These are phyloP conservation scores for Helotiales sp. DNA, from an alignment of 2,329 filamentous ascomycete genomes.

Conservation along the genomic window DNA sequence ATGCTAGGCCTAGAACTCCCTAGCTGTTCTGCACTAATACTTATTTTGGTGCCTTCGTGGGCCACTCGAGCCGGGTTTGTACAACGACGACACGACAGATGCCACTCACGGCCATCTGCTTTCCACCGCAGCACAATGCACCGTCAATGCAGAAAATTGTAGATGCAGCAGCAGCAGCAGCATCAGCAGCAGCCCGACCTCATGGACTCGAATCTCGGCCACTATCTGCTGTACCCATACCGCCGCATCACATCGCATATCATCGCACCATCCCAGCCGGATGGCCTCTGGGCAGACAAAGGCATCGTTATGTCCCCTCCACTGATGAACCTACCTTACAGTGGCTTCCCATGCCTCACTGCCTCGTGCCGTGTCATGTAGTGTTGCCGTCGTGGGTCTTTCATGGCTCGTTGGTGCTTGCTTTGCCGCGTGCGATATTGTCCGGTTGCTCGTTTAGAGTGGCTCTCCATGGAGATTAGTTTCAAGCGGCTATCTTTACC, in stretches of 20 bases:
- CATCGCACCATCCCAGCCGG: neutral
- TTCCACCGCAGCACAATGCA: neutral
- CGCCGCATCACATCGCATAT: too few relatives aligned
- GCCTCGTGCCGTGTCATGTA: neutral
- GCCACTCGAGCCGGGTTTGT: conserved; percentile 11
- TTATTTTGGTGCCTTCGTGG: neutral
- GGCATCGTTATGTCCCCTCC: neutral
- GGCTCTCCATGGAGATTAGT: conserved; percentile 5
- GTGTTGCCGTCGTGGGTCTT: neutral
- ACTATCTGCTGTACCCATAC: neutral
- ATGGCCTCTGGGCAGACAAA: neutral
- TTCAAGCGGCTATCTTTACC: conserved; percentile 8
- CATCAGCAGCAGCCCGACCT: conserved; percentile 3
- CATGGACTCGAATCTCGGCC: neutral
- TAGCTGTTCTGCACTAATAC: neutral
- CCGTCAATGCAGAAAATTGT: conserved; percentile 13
- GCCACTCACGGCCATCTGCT: neutral
- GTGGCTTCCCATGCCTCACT: neutral
- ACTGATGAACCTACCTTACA: neutral
- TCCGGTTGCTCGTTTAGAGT: conserved; percentile 1
- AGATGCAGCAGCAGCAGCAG: conserved; percentile 2
- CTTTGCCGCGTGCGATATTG: conserved; percentile 10
- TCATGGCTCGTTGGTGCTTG: neutral
- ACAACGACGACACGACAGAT: neutral
- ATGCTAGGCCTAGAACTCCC: neutral